Evolutionary conservation across 1,139 yeast genomes (phyloP), one percentile per base, ranked within the genome.

Genomic region (Sugiyamaella sp.): DNA sequence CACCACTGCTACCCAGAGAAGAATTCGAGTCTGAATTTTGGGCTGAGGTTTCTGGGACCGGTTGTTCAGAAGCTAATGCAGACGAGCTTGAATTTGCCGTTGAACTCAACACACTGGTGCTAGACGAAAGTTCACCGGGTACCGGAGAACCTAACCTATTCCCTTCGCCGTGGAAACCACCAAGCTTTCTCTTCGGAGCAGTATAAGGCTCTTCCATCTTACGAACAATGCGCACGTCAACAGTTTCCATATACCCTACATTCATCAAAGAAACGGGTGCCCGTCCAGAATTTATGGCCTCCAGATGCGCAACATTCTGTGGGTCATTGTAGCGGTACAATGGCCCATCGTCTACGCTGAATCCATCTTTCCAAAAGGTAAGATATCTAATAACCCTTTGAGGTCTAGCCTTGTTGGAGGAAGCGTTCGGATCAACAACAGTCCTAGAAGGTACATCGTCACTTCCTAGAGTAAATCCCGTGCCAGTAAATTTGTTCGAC

Each of bases 341-440:
- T 19, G 82, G 82, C 1, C 98, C 97, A 51, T 90, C 96, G 19
- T 93, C 98, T 27, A 93, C 91, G 53, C 90, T 89, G 72, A 95
- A 93, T 1, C 99, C 99, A 67, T 93, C 95, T 63, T 84, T 85
- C 99, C 99, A 93, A 69, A 93, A 93, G 0, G 96, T 89, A 59
- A 95, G 85, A 51, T 85, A 86, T 76, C 58, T 80, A 16, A 62
- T 56, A n/a, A 69, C 72, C 33, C 59, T 60, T 12, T 51, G 55
- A n/a, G 58, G 55, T 37, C 58, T 48, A 9, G 41, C 49, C 17
- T 38, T 58, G 4, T 70, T 69, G 5, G 49, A 59, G 27, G 55
- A 58, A 29, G 64, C 78, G 9, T 49, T 16, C 3, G 38, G 42
- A 40, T 43, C 53, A 17, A 52, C 46, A 14, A 58, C 50, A 21